A percentile compares a stretch with the other conserved stretches of the same genome.
phyloP scores from a whole-genome alignment of 176 grass and related monocot species.

The Oryza longistaminata region DNA sequence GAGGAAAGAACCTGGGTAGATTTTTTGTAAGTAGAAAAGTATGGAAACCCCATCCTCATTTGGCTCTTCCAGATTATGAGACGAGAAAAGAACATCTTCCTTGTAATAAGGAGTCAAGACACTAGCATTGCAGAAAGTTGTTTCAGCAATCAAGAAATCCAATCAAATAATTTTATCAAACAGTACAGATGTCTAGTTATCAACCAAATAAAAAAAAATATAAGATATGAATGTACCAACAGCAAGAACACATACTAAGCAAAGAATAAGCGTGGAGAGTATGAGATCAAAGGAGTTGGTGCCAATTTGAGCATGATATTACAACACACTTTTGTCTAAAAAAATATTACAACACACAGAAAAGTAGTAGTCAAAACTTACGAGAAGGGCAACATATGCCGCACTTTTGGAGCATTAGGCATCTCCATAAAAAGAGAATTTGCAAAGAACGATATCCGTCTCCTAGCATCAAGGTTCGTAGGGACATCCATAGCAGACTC shows the following conservation, averaged over 20 bases:
- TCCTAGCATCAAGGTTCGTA: conserved; percentile 88
- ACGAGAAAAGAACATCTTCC: conserved; percentile 96
- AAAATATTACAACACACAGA: background rate
- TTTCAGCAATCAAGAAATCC: conserved; percentile 21
- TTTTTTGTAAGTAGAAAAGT: conserved; percentile 98
- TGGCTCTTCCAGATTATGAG: conserved; percentile 59
- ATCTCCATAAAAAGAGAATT: conserved; percentile 99
- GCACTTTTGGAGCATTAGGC: conserved; percentile 94
- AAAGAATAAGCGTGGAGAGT: conserved; percentile 11
- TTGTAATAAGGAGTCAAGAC: conserved; percentile 96
- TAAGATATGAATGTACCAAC: conserved; percentile 1
- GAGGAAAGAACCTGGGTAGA: conserved; percentile 81
- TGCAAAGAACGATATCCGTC: conserved; percentile 94
- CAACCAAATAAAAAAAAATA: background rate
- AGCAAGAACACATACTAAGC: background rate
- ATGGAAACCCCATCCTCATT: conserved; percentile 99
- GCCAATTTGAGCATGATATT: background rate
- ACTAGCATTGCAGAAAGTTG: conserved; percentile 48
- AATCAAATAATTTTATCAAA: conserved; percentile 19
- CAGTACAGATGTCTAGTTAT: background rate
- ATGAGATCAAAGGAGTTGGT: background rate
- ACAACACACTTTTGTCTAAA: background rate
- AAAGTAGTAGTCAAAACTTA: conserved; percentile 55
- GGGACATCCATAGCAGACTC: conserved; percentile 99
- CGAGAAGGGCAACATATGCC: conserved; percentile 97